Evolutionary conservation across 2,329 filamentous ascomycete genomes (phyloP), one percentile per base, ranked within the genome.

Genomic region (Scedosporium boydii): DNA sequence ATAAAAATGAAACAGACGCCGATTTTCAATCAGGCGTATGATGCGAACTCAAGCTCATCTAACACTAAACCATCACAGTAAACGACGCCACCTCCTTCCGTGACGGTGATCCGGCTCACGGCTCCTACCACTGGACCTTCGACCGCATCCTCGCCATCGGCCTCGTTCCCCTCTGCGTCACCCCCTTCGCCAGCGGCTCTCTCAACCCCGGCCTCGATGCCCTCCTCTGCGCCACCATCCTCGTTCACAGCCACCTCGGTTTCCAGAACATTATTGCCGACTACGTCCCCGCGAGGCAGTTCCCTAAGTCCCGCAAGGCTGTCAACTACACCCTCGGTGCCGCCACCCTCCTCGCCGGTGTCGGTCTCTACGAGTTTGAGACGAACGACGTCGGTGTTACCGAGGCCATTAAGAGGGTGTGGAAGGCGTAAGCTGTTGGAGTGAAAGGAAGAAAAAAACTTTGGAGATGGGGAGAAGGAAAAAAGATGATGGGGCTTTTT

Each of bases 71-170:
- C 44, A 38, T 23, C 6, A 21, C 71, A 89, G 91, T 93, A 73
- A 99, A 99, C 78, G 93, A 98, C 72, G 85, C 95, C 62, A 89
- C 85, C 38, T 85, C 85, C 46, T 77, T 96, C 26, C 93, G 92
- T 56, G 73, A 84, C 23, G 78, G 90, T 61, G 85, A 83, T 69
- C 87, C 93, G 51, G 80, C 86, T 62, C 91, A 99, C 79, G 95
- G 95, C 70, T 96, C 90, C 76, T 99, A 98, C 82, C 95, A 99
- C 84, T 99, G 95, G 95, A 90, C 89, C 64, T 96, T 96, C 72
- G 95, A 99, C 82, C 92, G 91, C 72, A 74, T 91, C 63, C 79
- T 98, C 69, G 88, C 91, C 63, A 88, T 85, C 63, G 89, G 86
- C 62, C 85, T 99, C 65, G 80, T 99, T 65, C 96, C 95, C 59